Percentiles rank a stretch among this genome's conserved stretches.
These are phyloP conservation scores for Fusarium falciforme DNA, from an alignment of 2,329 filamentous ascomycete species.

Conservation along the genomic window DNA sequence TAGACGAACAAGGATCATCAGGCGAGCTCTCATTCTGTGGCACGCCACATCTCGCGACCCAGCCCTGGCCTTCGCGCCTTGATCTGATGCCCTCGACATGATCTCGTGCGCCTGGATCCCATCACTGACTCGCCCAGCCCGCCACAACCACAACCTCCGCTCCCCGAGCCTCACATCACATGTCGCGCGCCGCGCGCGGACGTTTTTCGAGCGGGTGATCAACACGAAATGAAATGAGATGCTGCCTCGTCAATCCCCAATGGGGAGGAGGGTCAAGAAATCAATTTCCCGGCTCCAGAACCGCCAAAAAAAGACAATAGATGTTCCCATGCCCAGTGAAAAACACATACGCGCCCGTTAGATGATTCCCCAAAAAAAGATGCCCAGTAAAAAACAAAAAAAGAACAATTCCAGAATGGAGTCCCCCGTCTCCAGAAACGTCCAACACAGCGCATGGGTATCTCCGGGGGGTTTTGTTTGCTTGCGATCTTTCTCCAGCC, in stretches of 20 bases:
- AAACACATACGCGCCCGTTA: constrained; percentile 32
- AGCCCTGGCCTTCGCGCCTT: constrained; percentile 35
- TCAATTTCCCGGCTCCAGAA: constrained; percentile 42
- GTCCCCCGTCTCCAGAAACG: constrained; percentile 45
- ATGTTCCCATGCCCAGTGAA: constrained; percentile 35
- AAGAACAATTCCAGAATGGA: constrained; percentile 42
- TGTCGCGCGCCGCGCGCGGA: constrained; percentile 13
- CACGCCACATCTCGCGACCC: constrained; percentile 44
- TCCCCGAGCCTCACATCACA: constrained; percentile 38
- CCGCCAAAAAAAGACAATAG: constrained; percentile 31
- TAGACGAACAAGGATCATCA: constrained; percentile 43
- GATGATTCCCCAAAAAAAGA: constrained; percentile 26
- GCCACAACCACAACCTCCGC: constrained; percentile 17
- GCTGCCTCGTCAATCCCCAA: constrained; percentile 18
- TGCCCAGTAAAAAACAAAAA: constrained; percentile 30
- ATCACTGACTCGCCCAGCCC: constrained; percentile 31
- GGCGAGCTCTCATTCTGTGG: constrained; percentile 41
- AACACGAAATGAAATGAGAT: constrained; percentile 18
- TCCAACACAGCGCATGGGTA: constrained; percentile 44
- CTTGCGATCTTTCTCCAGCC: constrained; percentile 41
- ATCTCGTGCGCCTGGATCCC: constrained; percentile 35
- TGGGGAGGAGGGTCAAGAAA: constrained; percentile 35
- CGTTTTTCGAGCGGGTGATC: constrained; percentile 3
- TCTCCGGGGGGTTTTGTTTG: constrained; percentile 44
- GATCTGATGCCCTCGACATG: constrained; percentile 41